These are phyloP conservation scores for Plantago ovata DNA, from an alignment of 257 asterid genomes.

Conservation along the genomic window DNA sequence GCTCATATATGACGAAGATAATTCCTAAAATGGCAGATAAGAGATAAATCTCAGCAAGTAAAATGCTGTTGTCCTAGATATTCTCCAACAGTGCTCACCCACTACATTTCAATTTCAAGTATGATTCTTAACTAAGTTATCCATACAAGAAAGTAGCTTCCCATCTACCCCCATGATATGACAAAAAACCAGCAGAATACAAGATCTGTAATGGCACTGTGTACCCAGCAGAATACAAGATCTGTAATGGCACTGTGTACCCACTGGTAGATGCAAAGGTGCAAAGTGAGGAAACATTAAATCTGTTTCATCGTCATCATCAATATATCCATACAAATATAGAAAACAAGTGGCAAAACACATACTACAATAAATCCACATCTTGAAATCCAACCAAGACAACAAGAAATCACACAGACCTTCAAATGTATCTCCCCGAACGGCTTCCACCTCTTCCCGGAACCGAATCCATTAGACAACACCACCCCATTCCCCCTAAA, in stretches of 20 bases:
- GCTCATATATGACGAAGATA: not conserved
- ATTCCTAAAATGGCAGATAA: not conserved
- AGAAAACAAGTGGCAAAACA: not conserved
- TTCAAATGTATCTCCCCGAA: constrained; percentile 88
- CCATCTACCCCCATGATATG: too few species aligned
- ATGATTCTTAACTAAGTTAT: too few species aligned
- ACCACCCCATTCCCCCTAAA: constrained; percentile 27
- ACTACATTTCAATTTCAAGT: constrained; percentile 7
- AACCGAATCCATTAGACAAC: constrained; percentile 33
- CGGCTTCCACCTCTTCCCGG: constrained; percentile 69
- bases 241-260: too few species aligned
- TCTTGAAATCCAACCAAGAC: constrained; percentile 8
- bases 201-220: too few species aligned
- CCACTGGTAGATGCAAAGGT: too few species aligned
- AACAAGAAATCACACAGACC: constrained; percentile 59
- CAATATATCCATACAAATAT: not conserved
- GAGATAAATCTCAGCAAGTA: constrained; percentile 9
- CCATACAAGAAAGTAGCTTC: too few species aligned
- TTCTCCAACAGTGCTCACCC: constrained; percentile 1
- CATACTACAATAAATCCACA: not conserved
- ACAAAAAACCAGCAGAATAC: too few species aligned
- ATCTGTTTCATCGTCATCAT: not conserved
- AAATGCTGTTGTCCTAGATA: constrained; percentile 8
- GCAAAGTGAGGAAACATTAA: not conserved
- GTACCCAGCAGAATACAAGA: too few species aligned